These are phyloP conservation scores for Panicum virgatum DNA, from an alignment of 202 grass and related monocot species.

Conservation along the genomic window DNA sequence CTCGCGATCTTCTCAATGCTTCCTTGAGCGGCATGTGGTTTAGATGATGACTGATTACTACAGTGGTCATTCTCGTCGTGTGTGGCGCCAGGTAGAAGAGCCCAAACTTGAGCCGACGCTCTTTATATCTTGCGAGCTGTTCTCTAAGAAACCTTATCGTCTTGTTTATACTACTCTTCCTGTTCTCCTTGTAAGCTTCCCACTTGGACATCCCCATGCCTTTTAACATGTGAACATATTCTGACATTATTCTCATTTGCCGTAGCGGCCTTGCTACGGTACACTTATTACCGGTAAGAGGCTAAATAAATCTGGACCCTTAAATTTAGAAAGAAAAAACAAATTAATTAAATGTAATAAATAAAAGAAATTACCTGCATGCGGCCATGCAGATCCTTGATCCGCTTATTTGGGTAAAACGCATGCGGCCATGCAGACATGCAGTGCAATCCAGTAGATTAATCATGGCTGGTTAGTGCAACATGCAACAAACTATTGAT, in stretches of 20 bases:
- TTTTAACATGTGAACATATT: not conserved
- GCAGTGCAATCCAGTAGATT: too few relatives aligned
- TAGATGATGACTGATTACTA: not conserved
- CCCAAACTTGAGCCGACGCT: not conserved
- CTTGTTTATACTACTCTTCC: not conserved
- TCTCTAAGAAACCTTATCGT: not conserved
- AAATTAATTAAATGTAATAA: too few relatives aligned
- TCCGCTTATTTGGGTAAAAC: too few relatives aligned
- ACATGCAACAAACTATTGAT: too few relatives aligned
- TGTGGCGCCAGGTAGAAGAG: not conserved
- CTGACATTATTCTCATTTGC: not conserved
- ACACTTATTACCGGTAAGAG: too few relatives aligned
- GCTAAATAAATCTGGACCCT: too few relatives aligned
- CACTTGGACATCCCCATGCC: not conserved
- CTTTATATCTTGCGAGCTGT: not conserved
- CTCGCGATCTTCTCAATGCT: not conserved
- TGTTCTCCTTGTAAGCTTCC: not conserved
- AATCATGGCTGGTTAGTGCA: too few relatives aligned
- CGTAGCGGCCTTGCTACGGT: too few relatives aligned
- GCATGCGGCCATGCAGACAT: too few relatives aligned
- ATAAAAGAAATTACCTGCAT: too few relatives aligned
- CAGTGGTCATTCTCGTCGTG: not conserved
- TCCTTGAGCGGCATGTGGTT: constrained; percentile 1
- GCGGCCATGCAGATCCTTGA: too few relatives aligned
- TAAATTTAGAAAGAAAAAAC: too few relatives aligned